phyloP scores from a whole-genome alignment of 139 green algal species.

The Closterium sp. region DNA sequence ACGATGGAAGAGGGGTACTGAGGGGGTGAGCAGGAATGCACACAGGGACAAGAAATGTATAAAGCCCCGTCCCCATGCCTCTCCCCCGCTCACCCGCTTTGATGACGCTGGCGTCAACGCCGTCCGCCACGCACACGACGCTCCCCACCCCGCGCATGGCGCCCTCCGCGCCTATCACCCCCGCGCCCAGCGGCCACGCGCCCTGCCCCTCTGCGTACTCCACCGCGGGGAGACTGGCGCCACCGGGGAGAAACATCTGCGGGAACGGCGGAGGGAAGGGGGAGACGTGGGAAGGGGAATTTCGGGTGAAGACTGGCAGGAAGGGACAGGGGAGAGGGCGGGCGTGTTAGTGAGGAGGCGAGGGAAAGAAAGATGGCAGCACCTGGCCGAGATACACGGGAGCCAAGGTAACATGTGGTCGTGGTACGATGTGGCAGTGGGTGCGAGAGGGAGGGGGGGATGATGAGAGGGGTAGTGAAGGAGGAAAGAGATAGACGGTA shows the following conservation, averaged over 20 bases:
- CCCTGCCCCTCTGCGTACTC: neutral
- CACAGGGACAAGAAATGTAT: neutral
- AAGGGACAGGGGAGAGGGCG: no score
- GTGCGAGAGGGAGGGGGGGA: neutral
- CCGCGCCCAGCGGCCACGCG: neutral
- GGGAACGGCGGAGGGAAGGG: neutral
- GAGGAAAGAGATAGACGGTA: neutral
- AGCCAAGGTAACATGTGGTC: no score
- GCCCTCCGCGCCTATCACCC: neutral
- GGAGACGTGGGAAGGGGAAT: no score
- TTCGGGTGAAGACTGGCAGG: no score
- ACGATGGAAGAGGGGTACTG: neutral
- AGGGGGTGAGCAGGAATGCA: neutral
- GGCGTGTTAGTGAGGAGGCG: no score
- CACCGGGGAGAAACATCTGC: neutral
- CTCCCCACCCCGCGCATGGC: neutral
- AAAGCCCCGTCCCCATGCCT: neutral
- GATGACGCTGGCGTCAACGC: neutral
- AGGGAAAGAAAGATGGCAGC: neutral
- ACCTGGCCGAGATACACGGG: neutral
- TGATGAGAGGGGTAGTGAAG: neutral
- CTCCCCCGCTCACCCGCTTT: neutral
- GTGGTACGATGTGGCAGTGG: neutral
- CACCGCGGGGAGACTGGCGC: neutral
- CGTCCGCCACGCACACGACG: neutral